Conservation (phyloP, 306 rosid species). For the Dalbergia oliveri region DNA sequence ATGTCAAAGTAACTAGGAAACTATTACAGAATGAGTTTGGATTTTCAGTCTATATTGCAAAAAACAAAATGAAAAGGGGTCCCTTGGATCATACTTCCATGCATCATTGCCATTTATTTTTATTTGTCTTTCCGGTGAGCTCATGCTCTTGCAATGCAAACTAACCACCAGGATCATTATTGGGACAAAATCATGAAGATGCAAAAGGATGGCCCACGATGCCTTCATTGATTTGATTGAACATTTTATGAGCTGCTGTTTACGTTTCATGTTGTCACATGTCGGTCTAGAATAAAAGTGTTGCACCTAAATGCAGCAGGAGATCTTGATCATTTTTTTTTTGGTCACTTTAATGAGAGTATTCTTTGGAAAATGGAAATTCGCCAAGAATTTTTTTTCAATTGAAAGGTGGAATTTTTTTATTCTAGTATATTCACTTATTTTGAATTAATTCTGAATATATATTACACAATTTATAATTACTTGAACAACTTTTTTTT, state of each 20-base stretch:
- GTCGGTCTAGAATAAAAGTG: slow-evolving; percentile 9
- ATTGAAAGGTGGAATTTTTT: neutral
- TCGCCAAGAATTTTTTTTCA: neutral
- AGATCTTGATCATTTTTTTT: slow-evolving; percentile 2
- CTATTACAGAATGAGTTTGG: slow-evolving; percentile 30
- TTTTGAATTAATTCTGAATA: neutral
- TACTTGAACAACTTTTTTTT: neutral
- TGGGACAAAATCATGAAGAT: neutral
- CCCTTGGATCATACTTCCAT: slow-evolving; percentile 3
- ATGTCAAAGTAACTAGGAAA: slow-evolving; percentile 2
- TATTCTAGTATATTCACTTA: too few species aligned
- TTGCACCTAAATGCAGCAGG: neutral
- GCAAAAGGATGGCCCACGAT: neutral
- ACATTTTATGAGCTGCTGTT: slow-evolving; percentile 24
- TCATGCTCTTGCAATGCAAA: neutral
- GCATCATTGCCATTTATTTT: neutral
- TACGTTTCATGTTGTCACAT: neutral
- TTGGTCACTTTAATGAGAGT: neutral
- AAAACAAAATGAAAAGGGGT: neutral
- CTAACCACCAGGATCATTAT: neutral
- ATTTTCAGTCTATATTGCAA: neutral
- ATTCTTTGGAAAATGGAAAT: neutral
- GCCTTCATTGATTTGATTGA: slow-evolving; percentile 29
- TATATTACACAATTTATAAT: neutral
- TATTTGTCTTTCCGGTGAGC: neutral